These are phyloP conservation scores for Amauroascus verrucosus DNA, from an alignment of 2,329 filamentous ascomycete genomes.

Conservation along the genomic window DNA sequence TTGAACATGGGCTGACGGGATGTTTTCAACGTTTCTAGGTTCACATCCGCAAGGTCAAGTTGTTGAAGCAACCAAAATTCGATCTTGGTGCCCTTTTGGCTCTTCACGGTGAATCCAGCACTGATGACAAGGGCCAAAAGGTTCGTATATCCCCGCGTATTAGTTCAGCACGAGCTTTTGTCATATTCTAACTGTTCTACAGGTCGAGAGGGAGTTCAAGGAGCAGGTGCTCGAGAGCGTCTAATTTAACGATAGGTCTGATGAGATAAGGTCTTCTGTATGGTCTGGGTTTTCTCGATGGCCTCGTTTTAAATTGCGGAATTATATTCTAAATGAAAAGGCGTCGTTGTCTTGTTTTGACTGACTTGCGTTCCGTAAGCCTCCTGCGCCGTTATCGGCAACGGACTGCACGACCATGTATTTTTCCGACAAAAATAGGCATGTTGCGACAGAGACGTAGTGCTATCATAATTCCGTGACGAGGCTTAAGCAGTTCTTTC, in stretches of 20 bases:
- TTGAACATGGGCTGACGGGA: slow-evolving; percentile 9
- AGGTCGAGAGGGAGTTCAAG: slow-evolving; percentile 89
- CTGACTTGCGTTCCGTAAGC: neutral
- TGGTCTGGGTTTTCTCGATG: slow-evolving; percentile 10
- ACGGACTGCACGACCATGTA: slow-evolving; percentile 7
- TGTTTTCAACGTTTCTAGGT: slow-evolving; percentile 48
- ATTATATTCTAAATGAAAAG: slow-evolving; percentile 14
- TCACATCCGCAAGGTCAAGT: slow-evolving; percentile 99
- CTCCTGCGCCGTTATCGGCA: neutral
- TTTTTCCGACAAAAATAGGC: slow-evolving; percentile 8
- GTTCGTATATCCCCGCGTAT: slow-evolving; percentile 37
- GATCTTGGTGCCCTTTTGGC: slow-evolving; percentile 92
- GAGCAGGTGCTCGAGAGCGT: slow-evolving; percentile 89
- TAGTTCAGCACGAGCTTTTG: slow-evolving; percentile 3
- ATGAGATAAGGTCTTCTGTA: slow-evolving; percentile 12
- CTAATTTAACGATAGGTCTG: slow-evolving; percentile 46
- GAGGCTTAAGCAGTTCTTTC: neutral
- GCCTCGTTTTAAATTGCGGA: slow-evolving; percentile 12
- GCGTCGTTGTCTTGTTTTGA: slow-evolving; percentile 9
- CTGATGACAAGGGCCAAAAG: slow-evolving; percentile 96
- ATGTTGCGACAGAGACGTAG: slow-evolving; percentile 9
- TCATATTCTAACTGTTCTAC: slow-evolving; percentile 1
- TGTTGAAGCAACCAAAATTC: slow-evolving; percentile 97
- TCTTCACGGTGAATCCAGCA: slow-evolving; percentile 93
- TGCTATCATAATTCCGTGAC: slow-evolving; percentile 10